Percentiles rank a stretch among this genome's conserved stretches.
Conservation (phyloP, 2,329 filamentous ascomycete genomes). For the Trichoderma sp. region DNA sequence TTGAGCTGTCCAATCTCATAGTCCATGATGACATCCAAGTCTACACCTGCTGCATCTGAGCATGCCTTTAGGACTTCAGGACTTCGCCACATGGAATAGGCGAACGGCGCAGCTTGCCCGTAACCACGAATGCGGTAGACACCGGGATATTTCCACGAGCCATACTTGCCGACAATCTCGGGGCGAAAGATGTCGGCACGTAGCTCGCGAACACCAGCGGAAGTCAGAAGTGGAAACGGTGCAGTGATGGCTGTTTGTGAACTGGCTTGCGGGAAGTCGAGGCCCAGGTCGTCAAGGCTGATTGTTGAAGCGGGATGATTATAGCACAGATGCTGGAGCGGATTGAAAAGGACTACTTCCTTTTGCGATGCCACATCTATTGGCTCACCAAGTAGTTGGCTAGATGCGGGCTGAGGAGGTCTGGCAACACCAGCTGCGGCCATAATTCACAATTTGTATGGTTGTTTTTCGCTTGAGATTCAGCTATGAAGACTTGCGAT, state of each 20-base stretch:
- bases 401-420: not conserved
- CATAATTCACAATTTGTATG: not conserved
- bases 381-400: not conserved
- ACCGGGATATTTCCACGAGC: conserved; percentile 28
- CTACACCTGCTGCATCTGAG: conserved; percentile 52
- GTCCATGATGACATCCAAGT: conserved; percentile 59
- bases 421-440: conserved; percentile 1
- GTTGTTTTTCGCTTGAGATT: not conserved
- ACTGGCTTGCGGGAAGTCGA: conserved; percentile 19
- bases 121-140: conserved; percentile 28
- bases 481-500: not conserved
- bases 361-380: not conserved
- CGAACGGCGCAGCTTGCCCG: conserved; percentile 16
- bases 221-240: conserved; percentile 20
- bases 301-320: conserved; percentile 16
- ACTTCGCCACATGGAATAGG: conserved; percentile 51
- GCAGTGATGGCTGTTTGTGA: conserved; percentile 24
- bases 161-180: conserved; percentile 27
- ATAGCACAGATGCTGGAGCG: conserved; percentile 23
- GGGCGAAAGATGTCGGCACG: conserved; percentile 25
- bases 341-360: not conserved
- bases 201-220: conserved; percentile 18
- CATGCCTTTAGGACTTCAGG: conserved; percentile 58
- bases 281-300: conserved; percentile 22
- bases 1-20: conserved; percentile 65